These are phyloP conservation scores for Elsinoe perseae DNA, from an alignment of 2,329 filamentous ascomycete genomes.

Conservation along the genomic window DNA sequence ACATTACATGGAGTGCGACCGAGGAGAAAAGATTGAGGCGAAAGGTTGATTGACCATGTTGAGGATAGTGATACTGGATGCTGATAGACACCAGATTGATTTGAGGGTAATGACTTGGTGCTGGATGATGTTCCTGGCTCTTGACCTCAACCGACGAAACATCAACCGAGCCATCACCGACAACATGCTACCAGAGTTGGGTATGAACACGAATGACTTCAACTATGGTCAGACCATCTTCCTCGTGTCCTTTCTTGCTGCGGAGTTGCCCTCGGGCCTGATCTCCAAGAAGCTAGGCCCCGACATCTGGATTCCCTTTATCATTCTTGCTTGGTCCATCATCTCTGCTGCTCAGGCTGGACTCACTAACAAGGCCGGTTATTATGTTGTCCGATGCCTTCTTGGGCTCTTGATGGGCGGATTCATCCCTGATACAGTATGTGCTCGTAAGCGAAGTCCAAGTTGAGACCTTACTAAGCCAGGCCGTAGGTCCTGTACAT, in stretches of 20 bases:
- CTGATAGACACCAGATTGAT: conserved; percentile 24
- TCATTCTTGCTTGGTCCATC: conserved; percentile 20
- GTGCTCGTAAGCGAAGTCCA: no score
- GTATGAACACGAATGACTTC: conserved; percentile 27
- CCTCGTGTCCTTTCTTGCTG: conserved; percentile 34
- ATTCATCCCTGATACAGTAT: conserved; percentile 54
- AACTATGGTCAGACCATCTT: conserved; percentile 39
- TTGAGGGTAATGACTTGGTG: conserved; percentile 19
- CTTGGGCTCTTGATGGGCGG: conserved; percentile 40
- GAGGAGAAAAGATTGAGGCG: conserved; percentile 18
- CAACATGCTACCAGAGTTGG: conserved; percentile 12
- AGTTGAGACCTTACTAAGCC: background rate
- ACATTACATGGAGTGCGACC: conserved; percentile 25
- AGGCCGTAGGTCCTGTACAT: background rate
- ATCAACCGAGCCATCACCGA: conserved; percentile 37
- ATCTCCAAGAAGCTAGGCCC: conserved; percentile 24
- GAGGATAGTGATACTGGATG: background rate
- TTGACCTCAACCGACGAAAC: conserved; percentile 46
- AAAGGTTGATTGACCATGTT: background rate
- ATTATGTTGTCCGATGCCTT: conserved; percentile 38
- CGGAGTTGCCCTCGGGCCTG: conserved; percentile 32
- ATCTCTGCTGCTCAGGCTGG: conserved; percentile 26
- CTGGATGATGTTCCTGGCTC: conserved; percentile 22
- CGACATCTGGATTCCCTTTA: conserved; percentile 20
- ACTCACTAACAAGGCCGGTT: conserved; percentile 31